Evolutionary conservation across 768 basidiomycete genomes (phyloP).

Genomic region (Grammothele lineata): DNA sequence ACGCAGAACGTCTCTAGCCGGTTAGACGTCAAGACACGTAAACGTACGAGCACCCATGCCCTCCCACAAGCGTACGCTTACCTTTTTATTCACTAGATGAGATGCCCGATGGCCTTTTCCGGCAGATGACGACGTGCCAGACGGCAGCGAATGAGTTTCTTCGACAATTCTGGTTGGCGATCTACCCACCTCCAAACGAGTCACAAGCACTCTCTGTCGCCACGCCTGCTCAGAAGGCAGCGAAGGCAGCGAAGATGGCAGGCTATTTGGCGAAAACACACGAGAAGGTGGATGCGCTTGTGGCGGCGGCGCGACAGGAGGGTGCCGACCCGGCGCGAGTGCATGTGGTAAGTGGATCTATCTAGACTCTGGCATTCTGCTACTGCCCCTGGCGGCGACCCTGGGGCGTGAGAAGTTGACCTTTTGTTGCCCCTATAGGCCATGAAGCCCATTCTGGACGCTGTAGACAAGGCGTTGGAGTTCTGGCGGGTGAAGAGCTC

Average conservation of each 20-base stretch:
- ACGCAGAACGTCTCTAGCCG: constrained; percentile 75
- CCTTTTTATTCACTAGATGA: constrained; percentile 46
- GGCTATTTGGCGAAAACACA: constrained; percentile 74
- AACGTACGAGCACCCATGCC: constrained; percentile 42
- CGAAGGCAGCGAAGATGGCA: constrained; percentile 86
- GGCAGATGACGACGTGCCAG: constrained; percentile 85
- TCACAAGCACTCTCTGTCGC: constrained; percentile 42
- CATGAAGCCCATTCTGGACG: constrained; percentile 69
- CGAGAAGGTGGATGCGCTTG: constrained; percentile 79
- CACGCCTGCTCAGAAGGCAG: constrained; percentile 64
- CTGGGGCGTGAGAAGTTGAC: no score
- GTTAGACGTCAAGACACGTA: constrained; percentile 59
- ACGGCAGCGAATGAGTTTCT: constrained; percentile 94
- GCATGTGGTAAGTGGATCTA: constrained; percentile 50
- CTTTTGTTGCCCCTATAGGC: constrained; percentile 42
- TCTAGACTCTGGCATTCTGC: not conserved
- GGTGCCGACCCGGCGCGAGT: constrained; percentile 62
- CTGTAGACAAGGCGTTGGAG: constrained; percentile 67
- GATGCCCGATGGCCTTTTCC: constrained; percentile 73
- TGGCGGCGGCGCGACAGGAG: constrained; percentile 53
- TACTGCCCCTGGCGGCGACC: no score
- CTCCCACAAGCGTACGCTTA: not conserved
- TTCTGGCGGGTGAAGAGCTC: constrained; percentile 34
- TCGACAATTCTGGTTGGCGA: constrained; percentile 90
- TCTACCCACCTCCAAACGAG: constrained; percentile 71